Base-by-base conservation (phyloP, 257 asterid genomes). In the Solanum piurae region DNA sequence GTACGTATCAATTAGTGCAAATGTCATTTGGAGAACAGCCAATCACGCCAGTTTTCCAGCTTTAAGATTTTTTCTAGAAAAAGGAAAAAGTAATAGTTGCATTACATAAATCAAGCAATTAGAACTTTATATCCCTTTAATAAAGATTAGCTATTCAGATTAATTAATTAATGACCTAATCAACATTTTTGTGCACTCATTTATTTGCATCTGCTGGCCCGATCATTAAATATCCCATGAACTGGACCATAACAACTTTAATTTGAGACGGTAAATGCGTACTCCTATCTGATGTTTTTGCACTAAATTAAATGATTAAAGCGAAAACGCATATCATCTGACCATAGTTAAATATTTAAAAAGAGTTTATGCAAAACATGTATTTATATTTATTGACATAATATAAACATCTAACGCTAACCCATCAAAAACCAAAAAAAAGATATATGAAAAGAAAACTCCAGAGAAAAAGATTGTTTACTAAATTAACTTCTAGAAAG, bases 281-380 rank as follows among this genome's bases (percentile, higher is more conserved):
- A 5, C 0, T 0, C 8, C 3, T 14, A 49, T 49, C 0, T 14
- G 21, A 49, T 49, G 58, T 49, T 49, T 49, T 49, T 49, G 14
- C 1, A 0, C 58, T 49, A 23, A 23, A 9, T 11, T 62, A 62
- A 62, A 62, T 11, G 4, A 64, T 64, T 64, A 62, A 49, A 49
- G 21, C 21, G 0, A 49, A 49, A 49, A 49, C 0, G 0, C 58
- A 49, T 49, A 49, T 0, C 58, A 49, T 0, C 58, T 0, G 21
- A 49, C 21, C 58, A 14, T 49, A 14, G 58, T 49, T 49, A 49
- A 49, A 49, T 66, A 5, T 66, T 25, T n/a, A 0, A 66, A 66
- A 66, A 64, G 4, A 64, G 34, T 25, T 64, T 0, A 64, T 25
- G 16, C 7, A 25, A 64, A 25, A 10, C 18, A 10, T 25, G 6